Base-by-base conservation (phyloP, 2,329 filamentous ascomycete genomes). In the Drechslerella stenobrocha region DNA sequence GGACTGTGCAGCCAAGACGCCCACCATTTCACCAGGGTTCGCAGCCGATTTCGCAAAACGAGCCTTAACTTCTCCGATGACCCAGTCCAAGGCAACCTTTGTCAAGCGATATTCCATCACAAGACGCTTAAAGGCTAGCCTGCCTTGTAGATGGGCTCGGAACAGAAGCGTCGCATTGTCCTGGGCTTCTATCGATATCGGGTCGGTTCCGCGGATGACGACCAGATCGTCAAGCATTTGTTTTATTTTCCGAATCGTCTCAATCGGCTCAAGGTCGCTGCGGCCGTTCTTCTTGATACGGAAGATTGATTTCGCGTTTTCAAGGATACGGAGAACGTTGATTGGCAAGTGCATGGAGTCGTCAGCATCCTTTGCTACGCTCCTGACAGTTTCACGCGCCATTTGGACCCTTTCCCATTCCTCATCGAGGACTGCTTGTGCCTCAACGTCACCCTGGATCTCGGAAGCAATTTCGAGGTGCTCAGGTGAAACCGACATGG, bases 21-120 rank as follows among this genome's bases (percentile, higher is more conserved):
- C 93, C 59, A 98, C 93, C 93, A 98, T 98, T 76, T 98, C 95
- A 75, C 95, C 93, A 47, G 93, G 92, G 73, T 86, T 89, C 69
- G 96, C 91, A 73, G 88, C 85, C 46, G 92, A 84, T 73, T 88
- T 87, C 32, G 88, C 84, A 83, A 95, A 98, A 69, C 90, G 85
- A 75, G 84, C 90, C 78, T 95, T 89, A 37, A 98, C 81, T 73
- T 96, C 91, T 71, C 93, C 93, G 35, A 98, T 77, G 46, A 98
- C 85, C 75, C 96, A 91, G 70, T 93, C 87, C 74, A 98, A 92
- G 1, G 93, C 92, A 70, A 96, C 82, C 77, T 90, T 93, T 79
- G 89, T 95, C 72, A 98, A 79, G 9, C 87, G 87, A 75, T 96
- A 87, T 72, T 90, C 83, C 56, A 89, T 86, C 45, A 95, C 91